Evolutionary conservation across 2,329 filamentous ascomycete genomes (phyloP).

Genomic region (Arachnopeziza araneosa): DNA sequence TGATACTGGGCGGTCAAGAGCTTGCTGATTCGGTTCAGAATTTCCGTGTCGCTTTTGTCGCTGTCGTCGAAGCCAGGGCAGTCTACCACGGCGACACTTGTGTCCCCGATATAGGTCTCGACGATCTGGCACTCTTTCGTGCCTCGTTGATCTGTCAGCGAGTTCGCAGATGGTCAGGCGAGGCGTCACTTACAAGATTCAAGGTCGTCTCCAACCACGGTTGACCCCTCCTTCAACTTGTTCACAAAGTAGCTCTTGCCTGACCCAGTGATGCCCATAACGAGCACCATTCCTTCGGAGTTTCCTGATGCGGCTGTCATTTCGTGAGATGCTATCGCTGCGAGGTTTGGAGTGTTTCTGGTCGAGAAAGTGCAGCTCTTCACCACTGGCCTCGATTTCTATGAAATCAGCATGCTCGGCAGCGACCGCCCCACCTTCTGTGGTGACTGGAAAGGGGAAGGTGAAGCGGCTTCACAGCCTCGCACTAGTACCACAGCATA

Average conservation of each 20-base stretch:
- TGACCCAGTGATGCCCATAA: conserved; percentile 9
- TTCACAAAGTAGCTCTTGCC: conserved; percentile 9
- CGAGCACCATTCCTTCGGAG: conserved; percentile 10
- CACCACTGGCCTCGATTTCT: not conserved
- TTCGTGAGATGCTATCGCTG: not conserved
- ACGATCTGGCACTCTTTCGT: not conserved
- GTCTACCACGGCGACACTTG: conserved; percentile 25
- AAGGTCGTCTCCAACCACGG: not conserved
- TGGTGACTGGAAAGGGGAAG: not conserved
- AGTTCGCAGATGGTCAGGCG: not conserved
- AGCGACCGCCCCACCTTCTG: not conserved
- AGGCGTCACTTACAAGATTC: not conserved
- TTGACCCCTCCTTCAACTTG: not conserved
- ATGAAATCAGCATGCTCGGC: not conserved
- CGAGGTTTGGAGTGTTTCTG: not conserved
- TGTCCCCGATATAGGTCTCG: not conserved
- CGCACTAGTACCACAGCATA: not conserved
- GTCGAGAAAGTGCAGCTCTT: not conserved
- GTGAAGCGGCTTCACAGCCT: not conserved
- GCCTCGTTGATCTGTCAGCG: not conserved
- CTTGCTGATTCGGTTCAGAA: conserved; percentile 31
- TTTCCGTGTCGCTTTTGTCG: conserved; percentile 31
- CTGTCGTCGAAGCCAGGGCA: conserved; percentile 39
- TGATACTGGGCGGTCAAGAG: conserved; percentile 24
- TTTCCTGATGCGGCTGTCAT: not conserved